phyloP scores from a whole-genome alignment of 495 filamentous ascomycete species.

The Aspergillus carlsbadensis region DNA sequence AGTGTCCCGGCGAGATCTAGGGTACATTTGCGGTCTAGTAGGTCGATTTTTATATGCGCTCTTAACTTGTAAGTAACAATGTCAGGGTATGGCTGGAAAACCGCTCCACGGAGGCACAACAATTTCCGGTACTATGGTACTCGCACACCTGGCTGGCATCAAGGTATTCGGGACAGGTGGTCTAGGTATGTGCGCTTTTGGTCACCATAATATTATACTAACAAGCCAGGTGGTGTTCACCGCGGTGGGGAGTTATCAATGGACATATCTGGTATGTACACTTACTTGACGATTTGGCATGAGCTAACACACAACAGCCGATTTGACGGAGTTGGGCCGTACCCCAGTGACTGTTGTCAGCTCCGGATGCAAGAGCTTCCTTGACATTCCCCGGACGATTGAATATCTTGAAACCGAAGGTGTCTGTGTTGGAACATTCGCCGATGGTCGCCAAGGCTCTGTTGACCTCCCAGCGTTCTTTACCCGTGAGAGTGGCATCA shows the following conservation, averaged over 20 bases:
- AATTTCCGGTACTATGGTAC: constrained; percentile 86
- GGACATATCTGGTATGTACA: constrained; percentile 69
- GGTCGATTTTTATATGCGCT: constrained; percentile 14
- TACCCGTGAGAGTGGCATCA: constrained; percentile 77
- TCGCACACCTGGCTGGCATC: constrained; percentile 86
- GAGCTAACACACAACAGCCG: constrained; percentile 50
- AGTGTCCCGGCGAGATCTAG: constrained; percentile 81
- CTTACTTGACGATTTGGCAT: background rate
- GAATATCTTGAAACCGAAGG: constrained; percentile 96
- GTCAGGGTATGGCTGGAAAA: constrained; percentile 60
- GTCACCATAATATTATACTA: constrained; percentile 1
- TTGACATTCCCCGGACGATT: constrained; percentile 86
- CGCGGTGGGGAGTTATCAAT: constrained; percentile 79
- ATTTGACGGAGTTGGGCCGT: constrained; percentile 91
- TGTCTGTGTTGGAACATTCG: constrained; percentile 82
- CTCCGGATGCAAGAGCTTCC: constrained; percentile 91
- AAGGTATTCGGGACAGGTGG: constrained; percentile 86
- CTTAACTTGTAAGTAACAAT: background rate
- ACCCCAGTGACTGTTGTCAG: constrained; percentile 87
- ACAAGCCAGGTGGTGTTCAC: constrained; percentile 80
- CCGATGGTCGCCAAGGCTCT: constrained; percentile 64
- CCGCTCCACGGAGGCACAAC: constrained; percentile 86
- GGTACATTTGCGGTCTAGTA: constrained; percentile 79
- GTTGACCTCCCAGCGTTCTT: constrained; percentile 91
- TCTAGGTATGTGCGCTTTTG: constrained; percentile 33